Evolutionary conservation across 164 flowering plant species (phyloP), one percentile per base, ranked within the genome.

Genomic region (Umbellularia californica): DNA sequence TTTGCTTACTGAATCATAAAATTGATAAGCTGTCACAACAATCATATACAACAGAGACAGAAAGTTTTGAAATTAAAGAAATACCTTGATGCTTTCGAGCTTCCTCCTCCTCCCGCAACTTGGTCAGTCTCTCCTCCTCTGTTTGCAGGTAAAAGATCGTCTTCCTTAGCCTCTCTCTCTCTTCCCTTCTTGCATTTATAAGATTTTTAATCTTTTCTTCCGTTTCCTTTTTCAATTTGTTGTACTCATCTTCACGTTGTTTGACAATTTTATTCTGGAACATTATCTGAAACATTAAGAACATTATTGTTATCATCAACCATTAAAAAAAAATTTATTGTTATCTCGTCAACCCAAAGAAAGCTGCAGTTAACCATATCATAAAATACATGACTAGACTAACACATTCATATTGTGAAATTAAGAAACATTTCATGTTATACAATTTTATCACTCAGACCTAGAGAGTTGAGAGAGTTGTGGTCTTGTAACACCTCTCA

Each of bases 81-180:
- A 5, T 84, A 96, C 99, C 97, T 89, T 91, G 92, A 65, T 58
- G 90, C 77, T 89, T 92, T 20, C 90, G 87, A 41, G 92, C 90
- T 80, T 90, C 95, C 81, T 92, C 98, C 79, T 96, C 98, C 79
- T 89, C 94, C 24, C 47, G 88, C 74, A 82, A 65, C 78, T 78
- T 94, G 35, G 75, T 81, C 33, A 79, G 83, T 73, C 91, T 88
- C 68, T 88, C 97, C 82, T 92, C 97, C 77, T 94, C 98, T 2
- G 75, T 1, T 75, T 76, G 84, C 70, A 92, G 72, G 73, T 78
- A 92, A 78, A 68, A 89, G 67, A 89, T 52, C 74, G 84, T 77
- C 87, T 92, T 96, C 77, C 99, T 87, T 83, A 75, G 77, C 1
- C 70, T 66, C 33, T 88, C 94, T 79, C 91, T 88, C 51, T 90